Conservation (phyloP, 257 asterid species). For the Fraxinus americana region DNA sequence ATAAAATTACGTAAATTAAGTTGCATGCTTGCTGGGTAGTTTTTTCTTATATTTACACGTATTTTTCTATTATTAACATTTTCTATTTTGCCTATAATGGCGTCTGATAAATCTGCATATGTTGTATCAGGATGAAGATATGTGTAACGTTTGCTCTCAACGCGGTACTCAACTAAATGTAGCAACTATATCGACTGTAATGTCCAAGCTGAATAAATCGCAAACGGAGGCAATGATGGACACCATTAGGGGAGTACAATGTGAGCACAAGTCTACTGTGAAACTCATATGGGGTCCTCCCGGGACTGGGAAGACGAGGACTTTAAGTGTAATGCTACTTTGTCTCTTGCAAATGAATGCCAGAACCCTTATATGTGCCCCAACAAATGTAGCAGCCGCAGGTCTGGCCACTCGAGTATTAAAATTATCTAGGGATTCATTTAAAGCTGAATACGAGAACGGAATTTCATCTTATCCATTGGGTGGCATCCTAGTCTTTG, state of each 20-base stretch:
- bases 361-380: conserved; percentile 60
- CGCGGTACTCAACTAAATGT: not conserved
- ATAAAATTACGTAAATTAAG: no score
- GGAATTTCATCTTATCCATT: conserved; percentile 24
- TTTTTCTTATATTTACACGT: not conserved
- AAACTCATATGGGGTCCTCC: conserved; percentile 66
- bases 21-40: no score
- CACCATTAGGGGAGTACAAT: conserved; percentile 17
- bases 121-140: conserved; percentile 14
- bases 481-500: conserved; percentile 40
- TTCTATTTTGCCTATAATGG: no score
- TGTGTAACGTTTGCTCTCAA: conserved; percentile 11
- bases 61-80: not conserved
- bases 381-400: conserved; percentile 59
- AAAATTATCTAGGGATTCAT: conserved; percentile 31
- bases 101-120: not conserved
- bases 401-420: conserved; percentile 54
- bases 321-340: conserved; percentile 42
- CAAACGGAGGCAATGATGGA: conserved; percentile 27
- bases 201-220: conserved; percentile 26
- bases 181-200: not conserved
- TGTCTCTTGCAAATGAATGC: conserved; percentile 41
- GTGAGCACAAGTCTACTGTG: conserved; percentile 26
- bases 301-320: conserved; percentile 64
- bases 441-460: conserved; percentile 15